phyloP scores from a whole-genome alignment of 208 protist genomes.

The Leptomonas seymouri region DNA sequence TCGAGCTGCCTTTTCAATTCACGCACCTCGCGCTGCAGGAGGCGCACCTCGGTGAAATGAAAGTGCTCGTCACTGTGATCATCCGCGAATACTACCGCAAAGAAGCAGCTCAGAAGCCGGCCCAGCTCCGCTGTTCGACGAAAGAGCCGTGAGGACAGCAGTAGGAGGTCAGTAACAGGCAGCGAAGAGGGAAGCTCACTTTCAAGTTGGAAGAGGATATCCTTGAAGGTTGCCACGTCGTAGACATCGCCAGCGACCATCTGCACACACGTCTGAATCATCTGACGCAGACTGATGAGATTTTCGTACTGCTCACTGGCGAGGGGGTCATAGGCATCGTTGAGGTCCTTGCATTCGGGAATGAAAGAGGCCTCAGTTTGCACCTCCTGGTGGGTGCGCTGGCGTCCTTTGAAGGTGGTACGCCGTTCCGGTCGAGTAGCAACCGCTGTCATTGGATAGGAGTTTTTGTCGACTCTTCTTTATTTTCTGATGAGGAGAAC shows the following conservation, averaged over 20 bases:
- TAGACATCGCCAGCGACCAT: constrained; percentile 83
- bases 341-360: constrained; percentile 48
- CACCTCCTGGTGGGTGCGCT: constrained; percentile 41
- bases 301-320: constrained; percentile 81
- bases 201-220: constrained; percentile 86
- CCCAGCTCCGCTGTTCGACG: constrained; percentile 78
- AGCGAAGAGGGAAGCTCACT: constrained; percentile 67
- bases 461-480: not conserved
- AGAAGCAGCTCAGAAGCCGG: constrained; percentile 85
- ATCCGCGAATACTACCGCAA: constrained; percentile 87
- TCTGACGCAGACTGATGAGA: constrained; percentile 62
- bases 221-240: constrained; percentile 90
- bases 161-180: constrained; percentile 85
- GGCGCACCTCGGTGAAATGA: constrained; percentile 84
- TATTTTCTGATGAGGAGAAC: not conserved
- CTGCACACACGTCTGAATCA: constrained; percentile 69
- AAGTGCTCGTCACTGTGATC: constrained; percentile 89
- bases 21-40: constrained; percentile 74
- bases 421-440: constrained; percentile 19
- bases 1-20: constrained; percentile 61
- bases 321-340: constrained; percentile 54
- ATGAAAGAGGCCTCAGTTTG: constrained; percentile 89
- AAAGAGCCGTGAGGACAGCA: constrained; percentile 90
- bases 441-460: not conserved
- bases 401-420: constrained; percentile 30